A percentile compares a stretch with the other conserved stretches of the same genome.
Evolutionary conservation across 169 alveolate species (phyloP).

Genomic region (Babesia bovis): DNA sequence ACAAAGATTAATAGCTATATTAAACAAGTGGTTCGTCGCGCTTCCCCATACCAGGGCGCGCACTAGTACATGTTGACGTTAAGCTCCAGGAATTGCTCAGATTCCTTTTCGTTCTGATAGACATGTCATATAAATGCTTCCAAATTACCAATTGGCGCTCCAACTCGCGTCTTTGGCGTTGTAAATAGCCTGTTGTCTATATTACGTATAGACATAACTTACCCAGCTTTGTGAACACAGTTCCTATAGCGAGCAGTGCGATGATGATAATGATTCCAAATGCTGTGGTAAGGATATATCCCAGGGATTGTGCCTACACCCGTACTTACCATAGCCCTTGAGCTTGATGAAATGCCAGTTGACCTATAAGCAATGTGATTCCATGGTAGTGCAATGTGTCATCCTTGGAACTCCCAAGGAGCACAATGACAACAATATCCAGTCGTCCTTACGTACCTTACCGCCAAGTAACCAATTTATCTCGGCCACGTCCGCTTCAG

Average conservation of each 20-base stretch:
- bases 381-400: neutral
- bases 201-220: neutral
- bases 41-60: slow-evolving; percentile 39
- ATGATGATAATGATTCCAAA: slow-evolving; percentile 12
- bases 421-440: no score
- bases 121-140: neutral
- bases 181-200: neutral
- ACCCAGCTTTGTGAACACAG: slow-evolving; percentile 20
- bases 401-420: neutral
- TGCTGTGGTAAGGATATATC: neutral
- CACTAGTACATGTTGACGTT: slow-evolving; percentile 35
- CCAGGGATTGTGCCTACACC: neutral
- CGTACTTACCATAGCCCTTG: slow-evolving; percentile 6
- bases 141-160: neutral
- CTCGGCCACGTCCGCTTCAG: slow-evolving; percentile 62
- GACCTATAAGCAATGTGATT: slow-evolving; percentile 12
- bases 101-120: neutral
- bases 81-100: slow-evolving; percentile 31
- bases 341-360: slow-evolving; percentile 43
- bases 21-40: neutral
- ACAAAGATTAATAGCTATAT: no score
- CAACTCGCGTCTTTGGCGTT: slow-evolving; percentile 2
- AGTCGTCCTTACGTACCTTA: slow-evolving; percentile 43
- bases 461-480: slow-evolving; percentile 66
- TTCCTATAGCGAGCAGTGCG: slow-evolving; percentile 15